Percentiles rank a stretch among this genome's conserved stretches.
These are phyloP conservation scores for Aspergillus fructus DNA, from an alignment of 2,329 filamentous ascomycete species.

Conservation along the genomic window DNA sequence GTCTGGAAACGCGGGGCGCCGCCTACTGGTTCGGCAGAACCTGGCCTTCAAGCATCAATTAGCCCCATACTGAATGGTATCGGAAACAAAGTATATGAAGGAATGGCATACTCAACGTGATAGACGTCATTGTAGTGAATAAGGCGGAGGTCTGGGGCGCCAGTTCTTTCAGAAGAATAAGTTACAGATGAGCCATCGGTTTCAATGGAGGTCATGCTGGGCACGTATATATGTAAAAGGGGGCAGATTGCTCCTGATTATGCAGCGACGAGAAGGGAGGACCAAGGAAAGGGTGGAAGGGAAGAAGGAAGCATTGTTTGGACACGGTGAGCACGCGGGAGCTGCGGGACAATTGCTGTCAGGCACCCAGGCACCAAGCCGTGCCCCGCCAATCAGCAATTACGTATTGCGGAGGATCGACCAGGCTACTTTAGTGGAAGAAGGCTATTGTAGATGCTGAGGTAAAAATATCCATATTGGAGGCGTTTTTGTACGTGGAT, in stretches of 20 bases:
- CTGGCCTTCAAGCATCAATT: constrained; percentile 43
- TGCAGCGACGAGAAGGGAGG: not conserved
- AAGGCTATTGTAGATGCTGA: not conserved
- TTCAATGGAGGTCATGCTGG: constrained; percentile 29
- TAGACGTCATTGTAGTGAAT: constrained; percentile 95
- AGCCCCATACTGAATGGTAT: not conserved
- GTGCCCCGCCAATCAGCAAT: not conserved
- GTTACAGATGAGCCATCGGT: constrained; percentile 41
- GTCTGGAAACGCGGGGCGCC: constrained; percentile 79
- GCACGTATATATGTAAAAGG: not conserved
- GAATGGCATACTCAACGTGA: constrained; percentile 66
- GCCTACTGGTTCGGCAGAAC: constrained; percentile 77
- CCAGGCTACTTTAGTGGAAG: constrained; percentile 3
- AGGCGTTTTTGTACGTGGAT: not conserved
- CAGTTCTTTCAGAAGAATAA: constrained; percentile 43
- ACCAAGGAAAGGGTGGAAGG: not conserved
- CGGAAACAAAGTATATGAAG: not conserved
- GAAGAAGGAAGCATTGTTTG: not conserved
- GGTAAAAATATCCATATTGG: not conserved
- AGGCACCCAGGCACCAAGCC: constrained; percentile 10
- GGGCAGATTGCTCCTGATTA: not conserved
- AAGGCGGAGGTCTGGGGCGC: constrained; percentile 70
- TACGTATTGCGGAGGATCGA: constrained; percentile 2
- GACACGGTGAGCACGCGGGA: not conserved
- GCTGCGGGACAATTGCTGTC: not conserved